Evolutionary conservation across 352 stramenopile species (phyloP), one percentile per base, ranked within the genome.

Genomic region (Globisporangium mamillatum): DNA sequence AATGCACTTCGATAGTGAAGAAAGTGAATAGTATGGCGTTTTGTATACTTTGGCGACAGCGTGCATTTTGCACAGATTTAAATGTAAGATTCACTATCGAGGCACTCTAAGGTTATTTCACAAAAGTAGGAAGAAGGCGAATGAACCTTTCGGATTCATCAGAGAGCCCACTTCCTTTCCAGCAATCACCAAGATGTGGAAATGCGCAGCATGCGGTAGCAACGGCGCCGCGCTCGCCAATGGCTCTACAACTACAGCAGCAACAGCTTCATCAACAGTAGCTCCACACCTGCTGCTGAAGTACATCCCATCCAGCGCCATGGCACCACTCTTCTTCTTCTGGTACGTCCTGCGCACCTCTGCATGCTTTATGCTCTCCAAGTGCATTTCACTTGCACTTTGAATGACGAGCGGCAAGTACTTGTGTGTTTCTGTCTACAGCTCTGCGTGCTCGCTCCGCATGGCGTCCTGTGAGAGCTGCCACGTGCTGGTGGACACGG

Each of bases 401-500:
- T 58, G 53, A 36, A 58, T 20, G 12, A 58, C 53, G 5, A 34
- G 16, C 53, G 27, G 53, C 53, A 58, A 38, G 5, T 48, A 14
- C 5, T 16, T 32, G n/a, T 55, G 4, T 53, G 10, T 46, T 3
- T 9, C 10, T 59, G 12, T 62, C 27, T 32, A 32, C 27, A 79
- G 71, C 60, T 55, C 54, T 2, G 27, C 56, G 5, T 79, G 74
- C 27, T 32, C 50, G 3, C 38, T 57, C n/a, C 70, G 67, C 12
- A 68, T 73, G 68, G 64, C 67, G 54, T 34, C 61, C 10, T 79
- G 74, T 56, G 74, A 77, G 64, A 75, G 68, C 65, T 79, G 74
- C 57, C 56, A 77, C 57, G 14, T 68, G 65, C 64, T 77, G 16
- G n/a, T 72, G 20, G 64, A 66, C 4, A 57, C 58, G 0, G 61